Evolutionary conservation across 805 yeast genomes (phyloP), one percentile per base, ranked within the genome.

Genomic region (Pichia sporocuriosa): DNA sequence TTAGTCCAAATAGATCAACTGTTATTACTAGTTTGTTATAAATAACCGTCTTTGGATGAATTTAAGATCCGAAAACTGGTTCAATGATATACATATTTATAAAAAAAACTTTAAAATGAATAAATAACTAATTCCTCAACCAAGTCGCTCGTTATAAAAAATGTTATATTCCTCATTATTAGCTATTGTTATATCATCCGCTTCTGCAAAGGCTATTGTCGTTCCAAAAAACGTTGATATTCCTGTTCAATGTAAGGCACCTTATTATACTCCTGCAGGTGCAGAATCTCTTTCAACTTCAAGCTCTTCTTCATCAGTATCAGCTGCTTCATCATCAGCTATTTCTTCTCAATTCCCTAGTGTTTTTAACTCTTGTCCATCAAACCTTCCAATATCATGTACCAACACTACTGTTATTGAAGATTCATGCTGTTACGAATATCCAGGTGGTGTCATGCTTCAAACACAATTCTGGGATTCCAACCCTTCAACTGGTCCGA

Each of bases 381-480:
- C 64, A 1, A 71, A 76, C 48, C 44, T 68, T 3, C 89, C 89
- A 2, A 55, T 73, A 27, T 71, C 84, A 7, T 83, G 93, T 53
- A 53, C 71, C 20, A 79, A 79, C 49, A 56, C 67, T 6, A 70
- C 84, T 0, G 69, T 65, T 3, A 66, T 75, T 3, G 63, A 58
- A 0, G 79, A 86, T 57, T 57, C 75, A 3, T 88, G 97, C 56
- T 88, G 96, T 63, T 84, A 79, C 57, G 95, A 88, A 56, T 73
- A 75, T 35, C 88, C 88, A 12, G 90, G 94, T 38, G 97, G 97
- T 5, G 70, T 85, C 13, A 66, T 88, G 26, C 62, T 89, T 39
- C 83, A 77, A 56, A 84, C 96, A 0, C 97, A 89, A 58, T 88
- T 89, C 65, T 89, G 96, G 96, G 94, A 89, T 62, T 83, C 81